A percentile compares a stretch with the other conserved stretches of the same genome.
These are phyloP conservation scores for Colletotrichum costaricense DNA, from an alignment of 2,329 filamentous ascomycete species.

Conservation along the genomic window DNA sequence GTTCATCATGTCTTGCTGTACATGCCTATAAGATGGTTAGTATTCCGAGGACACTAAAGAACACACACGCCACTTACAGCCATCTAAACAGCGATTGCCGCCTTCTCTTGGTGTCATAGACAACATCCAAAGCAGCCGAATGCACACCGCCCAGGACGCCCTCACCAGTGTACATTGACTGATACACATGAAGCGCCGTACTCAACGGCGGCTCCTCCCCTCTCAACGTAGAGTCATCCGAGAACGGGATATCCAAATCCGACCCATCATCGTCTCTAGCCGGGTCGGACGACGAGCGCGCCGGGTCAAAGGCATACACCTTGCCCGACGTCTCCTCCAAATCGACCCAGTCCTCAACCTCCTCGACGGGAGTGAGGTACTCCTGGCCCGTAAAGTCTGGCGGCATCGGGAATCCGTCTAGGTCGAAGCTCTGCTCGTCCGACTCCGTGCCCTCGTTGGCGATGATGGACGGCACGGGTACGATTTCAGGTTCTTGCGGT, in stretches of 20 bases:
- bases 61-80: conserved; percentile 45
- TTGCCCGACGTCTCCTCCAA: conserved; percentile 40
- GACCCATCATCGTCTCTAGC: conserved; percentile 43
- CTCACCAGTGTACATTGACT: conserved; percentile 52
- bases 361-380: conserved; percentile 28
- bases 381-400: conserved; percentile 37
- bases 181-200: conserved; percentile 40
- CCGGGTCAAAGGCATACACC: conserved; percentile 41
- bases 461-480: conserved; percentile 33
- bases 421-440: not conserved
- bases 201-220: conserved; percentile 25
- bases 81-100: conserved; percentile 53
- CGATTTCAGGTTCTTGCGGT: not conserved
- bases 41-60: no score
- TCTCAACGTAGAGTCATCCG: conserved; percentile 40
- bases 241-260: conserved; percentile 43
- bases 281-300: conserved; percentile 35
- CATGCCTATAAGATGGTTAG: conserved; percentile 44
- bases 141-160: conserved; percentile 50
- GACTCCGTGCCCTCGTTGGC: conserved; percentile 40
- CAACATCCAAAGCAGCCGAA: conserved; percentile 46
- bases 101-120: conserved; percentile 46
- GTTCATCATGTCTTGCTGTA: conserved; percentile 53
- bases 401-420: conserved; percentile 24
- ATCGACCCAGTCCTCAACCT: conserved; percentile 42